A percentile compares a stretch with the other conserved stretches of the same genome.
phyloP scores from a whole-genome alignment of 148 eudicot species.

The Arbutus unedo region DNA sequence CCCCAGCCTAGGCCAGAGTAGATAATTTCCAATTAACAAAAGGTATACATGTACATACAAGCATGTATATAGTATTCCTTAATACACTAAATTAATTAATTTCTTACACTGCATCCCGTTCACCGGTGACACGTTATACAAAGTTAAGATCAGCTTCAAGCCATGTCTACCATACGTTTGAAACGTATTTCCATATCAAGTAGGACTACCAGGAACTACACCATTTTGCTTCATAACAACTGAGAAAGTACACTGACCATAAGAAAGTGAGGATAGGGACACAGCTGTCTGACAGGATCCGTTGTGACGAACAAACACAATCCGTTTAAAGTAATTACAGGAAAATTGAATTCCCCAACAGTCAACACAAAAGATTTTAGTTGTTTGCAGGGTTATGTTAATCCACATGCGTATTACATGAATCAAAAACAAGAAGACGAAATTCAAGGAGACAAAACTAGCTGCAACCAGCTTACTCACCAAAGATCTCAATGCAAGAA shows the following conservation, averaged over 20 bases:
- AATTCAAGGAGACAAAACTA: constrained; percentile 33
- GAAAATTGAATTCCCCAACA: background rate
- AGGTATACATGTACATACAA: background rate
- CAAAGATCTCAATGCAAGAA: constrained; percentile 37
- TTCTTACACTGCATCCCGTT: background rate
- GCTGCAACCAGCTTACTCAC: constrained; percentile 35
- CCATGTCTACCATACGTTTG: background rate
- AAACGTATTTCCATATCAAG: background rate
- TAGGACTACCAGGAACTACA: background rate
- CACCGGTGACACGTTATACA: background rate
- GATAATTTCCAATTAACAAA: background rate
- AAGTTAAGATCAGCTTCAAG: background rate
- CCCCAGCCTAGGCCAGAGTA: background rate
- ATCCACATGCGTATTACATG: background rate
- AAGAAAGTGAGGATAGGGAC: background rate
- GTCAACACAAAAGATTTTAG: background rate
- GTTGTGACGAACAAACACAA: background rate
- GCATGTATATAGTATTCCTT: background rate
- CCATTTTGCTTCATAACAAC: background rate
- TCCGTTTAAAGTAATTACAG: background rate
- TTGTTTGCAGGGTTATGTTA: background rate
- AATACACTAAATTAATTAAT: background rate
- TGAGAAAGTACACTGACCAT: background rate
- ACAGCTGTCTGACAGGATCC: background rate
- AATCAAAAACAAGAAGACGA: background rate